Percentiles rank a stretch among this genome's conserved stretches.
Conservation (phyloP, 2,329 filamentous ascomycete genomes). For the Thermothelomyces thermophilus region DNA sequence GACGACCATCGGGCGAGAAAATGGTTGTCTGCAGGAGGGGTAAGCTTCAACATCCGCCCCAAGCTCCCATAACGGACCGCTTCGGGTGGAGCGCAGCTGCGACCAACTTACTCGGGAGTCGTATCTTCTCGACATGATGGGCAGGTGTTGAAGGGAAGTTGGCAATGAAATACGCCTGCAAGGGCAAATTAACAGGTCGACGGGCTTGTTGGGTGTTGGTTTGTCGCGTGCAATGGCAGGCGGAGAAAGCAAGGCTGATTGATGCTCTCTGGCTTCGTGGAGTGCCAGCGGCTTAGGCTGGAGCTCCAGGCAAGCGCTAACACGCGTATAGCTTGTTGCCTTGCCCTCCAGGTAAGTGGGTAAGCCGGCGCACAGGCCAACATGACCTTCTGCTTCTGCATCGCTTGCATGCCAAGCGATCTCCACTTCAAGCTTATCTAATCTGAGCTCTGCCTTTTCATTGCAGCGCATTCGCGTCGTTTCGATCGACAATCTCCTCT, state of each 20-base stretch:
- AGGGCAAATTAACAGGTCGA: background rate
- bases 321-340: constrained; percentile 28
- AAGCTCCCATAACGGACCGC: constrained; percentile 9
- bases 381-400: background rate
- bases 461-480: constrained; percentile 5
- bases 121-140: constrained; percentile 85
- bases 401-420: constrained; percentile 1
- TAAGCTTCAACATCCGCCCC: constrained; percentile 19
- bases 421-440: constrained; percentile 16
- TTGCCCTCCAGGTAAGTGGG: constrained; percentile 13
- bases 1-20: constrained; percentile 96
- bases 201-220: constrained; percentile 1
- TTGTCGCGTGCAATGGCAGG: background rate
- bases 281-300: constrained; percentile 19
- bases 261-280: constrained; percentile 20
- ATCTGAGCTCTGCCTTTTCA: constrained; percentile 7
- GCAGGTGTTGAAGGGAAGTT: too few species aligned
- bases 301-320: constrained; percentile 41
- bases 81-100: background rate
- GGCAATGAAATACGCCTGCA: background rate
- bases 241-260: constrained; percentile 13
- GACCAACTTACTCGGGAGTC: constrained; percentile 76
- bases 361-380: background rate
- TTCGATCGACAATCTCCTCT: constrained; percentile 23
- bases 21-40: constrained; percentile 72